phyloP scores from a whole-genome alignment of 352 stramenopile genomes.

The Phytopythium oedochilum region DNA sequence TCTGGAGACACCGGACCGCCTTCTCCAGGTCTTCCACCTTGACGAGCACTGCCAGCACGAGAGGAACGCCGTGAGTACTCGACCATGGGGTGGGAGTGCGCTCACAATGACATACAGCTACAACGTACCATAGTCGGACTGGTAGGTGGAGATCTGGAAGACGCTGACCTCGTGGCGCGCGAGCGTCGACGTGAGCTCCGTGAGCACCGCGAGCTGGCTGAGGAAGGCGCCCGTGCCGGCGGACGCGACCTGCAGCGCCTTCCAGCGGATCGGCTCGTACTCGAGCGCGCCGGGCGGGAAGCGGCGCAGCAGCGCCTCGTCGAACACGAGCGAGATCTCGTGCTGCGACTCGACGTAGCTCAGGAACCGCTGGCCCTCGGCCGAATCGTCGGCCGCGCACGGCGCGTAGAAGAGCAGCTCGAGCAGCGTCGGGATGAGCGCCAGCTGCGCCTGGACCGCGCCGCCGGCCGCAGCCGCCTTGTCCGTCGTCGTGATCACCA shows the following conservation, averaged over 20 bases:
- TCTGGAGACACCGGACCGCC: slow-evolving; percentile 39
- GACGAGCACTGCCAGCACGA: slow-evolving; percentile 50
- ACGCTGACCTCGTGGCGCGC: slow-evolving; percentile 46
- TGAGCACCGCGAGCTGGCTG: slow-evolving; percentile 50
- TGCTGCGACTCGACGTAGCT: slow-evolving; percentile 68
- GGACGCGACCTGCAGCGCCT: slow-evolving; percentile 56
- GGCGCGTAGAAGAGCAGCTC: slow-evolving; percentile 52
- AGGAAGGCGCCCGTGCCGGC: slow-evolving; percentile 46
- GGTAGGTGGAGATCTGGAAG: slow-evolving; percentile 72
- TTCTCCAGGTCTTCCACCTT: slow-evolving; percentile 50
- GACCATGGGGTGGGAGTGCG: too few species aligned
- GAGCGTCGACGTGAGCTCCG: slow-evolving; percentile 53
- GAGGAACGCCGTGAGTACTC: too few species aligned
- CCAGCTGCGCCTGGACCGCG: slow-evolving; percentile 6
- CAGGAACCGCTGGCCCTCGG: slow-evolving; percentile 26
- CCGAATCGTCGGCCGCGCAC: not conserved
- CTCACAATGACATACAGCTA: too few species aligned
- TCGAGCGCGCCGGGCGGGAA: slow-evolving; percentile 34
- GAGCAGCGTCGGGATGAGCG: slow-evolving; percentile 39
- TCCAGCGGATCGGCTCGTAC: slow-evolving; percentile 49
- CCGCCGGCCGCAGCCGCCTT: slow-evolving; percentile 24
- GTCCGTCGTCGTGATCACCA: slow-evolving; percentile 53
- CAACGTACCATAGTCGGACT: slow-evolving; percentile 56
- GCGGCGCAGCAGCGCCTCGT: slow-evolving; percentile 30
- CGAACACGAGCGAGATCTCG: slow-evolving; percentile 63